These are phyloP conservation scores for Solanum habrochaites DNA, from an alignment of 257 asterid species.

Conservation along the genomic window DNA sequence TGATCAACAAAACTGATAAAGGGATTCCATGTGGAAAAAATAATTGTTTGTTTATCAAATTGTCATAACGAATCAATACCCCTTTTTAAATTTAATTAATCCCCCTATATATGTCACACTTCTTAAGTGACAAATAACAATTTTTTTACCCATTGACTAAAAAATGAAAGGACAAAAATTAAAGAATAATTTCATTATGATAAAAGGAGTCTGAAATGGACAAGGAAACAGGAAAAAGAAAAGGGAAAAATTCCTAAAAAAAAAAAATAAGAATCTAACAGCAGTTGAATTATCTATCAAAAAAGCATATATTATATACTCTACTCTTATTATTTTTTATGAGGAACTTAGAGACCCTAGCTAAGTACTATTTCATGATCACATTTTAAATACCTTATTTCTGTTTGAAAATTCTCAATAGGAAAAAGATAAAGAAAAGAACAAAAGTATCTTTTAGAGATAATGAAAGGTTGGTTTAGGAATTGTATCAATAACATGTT, in stretches of 20 bases:
- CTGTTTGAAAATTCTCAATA: background rate
- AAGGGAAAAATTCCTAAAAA: background rate
- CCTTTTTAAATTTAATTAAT: background rate
- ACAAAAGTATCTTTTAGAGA: background rate
- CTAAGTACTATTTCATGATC: background rate
- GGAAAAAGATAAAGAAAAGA: background rate
- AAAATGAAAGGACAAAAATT: background rate
- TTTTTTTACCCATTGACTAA: background rate
- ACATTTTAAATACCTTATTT: background rate
- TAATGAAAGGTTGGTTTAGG: background rate
- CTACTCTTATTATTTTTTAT: background rate
- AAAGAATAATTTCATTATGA: background rate
- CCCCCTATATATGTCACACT: background rate
- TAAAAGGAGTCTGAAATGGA: background rate
- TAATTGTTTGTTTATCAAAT: background rate
- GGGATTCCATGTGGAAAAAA: background rate
- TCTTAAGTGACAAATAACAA: background rate
- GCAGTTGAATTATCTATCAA: background rate
- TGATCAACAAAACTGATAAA: background rate
- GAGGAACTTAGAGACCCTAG: background rate
- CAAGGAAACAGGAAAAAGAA: background rate
- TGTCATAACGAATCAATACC: background rate
- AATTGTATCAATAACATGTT: background rate
- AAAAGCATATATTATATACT: background rate
- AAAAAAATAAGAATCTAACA: background rate